Evolutionary conservation across 805 yeast genomes (phyloP).

Genomic region (Hanseniaspora valbyensis): DNA sequence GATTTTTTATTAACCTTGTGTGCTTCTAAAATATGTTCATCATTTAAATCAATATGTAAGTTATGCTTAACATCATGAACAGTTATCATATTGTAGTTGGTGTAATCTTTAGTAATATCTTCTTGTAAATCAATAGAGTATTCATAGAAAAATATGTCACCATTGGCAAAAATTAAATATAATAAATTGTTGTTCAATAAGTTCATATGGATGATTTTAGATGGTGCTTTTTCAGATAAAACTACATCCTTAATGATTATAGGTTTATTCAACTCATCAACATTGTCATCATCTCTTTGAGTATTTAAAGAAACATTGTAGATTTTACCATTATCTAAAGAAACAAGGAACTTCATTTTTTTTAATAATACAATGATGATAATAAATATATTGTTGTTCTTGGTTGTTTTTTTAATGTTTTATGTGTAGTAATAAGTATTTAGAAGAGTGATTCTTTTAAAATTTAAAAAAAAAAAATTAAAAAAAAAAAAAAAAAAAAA

Average conservation of each 20-base stretch:
- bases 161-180: constrained; percentile 4
- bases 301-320: constrained; percentile 11
- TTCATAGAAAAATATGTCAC: constrained; percentile 3
- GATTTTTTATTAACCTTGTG: constrained; percentile 12
- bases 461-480: too few species aligned
- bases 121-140: constrained; percentile 2
- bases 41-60: background rate
- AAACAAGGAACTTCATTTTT: constrained; percentile 50
- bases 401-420: background rate
- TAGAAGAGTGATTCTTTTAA: too few species aligned
- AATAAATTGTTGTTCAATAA: background rate
- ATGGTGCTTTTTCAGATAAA: background rate
- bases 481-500: too few species aligned
- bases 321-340: constrained; percentile 54
- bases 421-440: background rate
- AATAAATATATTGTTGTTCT: background rate
- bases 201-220: constrained; percentile 9
- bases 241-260: constrained; percentile 9
- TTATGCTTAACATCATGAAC: background rate
- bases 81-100: constrained; percentile 9
- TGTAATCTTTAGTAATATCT: background rate
- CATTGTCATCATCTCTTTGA: constrained; percentile 8
- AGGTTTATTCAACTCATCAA: constrained; percentile 7
- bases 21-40: background rate
- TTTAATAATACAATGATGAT: too few species aligned